Base-by-base conservation (phyloP, 1,284 basidiomycete genomes). In the Irpex lacteus region DNA sequence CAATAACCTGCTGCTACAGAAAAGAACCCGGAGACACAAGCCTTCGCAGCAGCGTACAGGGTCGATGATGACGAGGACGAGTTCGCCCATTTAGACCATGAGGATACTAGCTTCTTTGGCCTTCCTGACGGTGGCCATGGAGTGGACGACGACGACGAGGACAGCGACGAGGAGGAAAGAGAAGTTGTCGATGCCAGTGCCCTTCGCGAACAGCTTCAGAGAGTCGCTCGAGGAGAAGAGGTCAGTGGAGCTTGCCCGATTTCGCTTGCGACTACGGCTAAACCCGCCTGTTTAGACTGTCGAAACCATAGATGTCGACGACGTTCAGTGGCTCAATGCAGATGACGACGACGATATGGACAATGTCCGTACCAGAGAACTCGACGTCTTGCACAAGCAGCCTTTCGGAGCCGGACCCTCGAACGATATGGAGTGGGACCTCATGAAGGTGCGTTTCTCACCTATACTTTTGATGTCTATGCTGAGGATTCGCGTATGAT, bases 1-100 rank as follows among this genome's bases (percentile, higher is more conserved):
- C 53, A 66, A 47, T n/a, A 56, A n/a, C 26, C n/a, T 34, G 1
- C 4, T 58, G 19, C n/a, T 59, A 3, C 61, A 83, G 83, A 75
- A 21, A 76, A 78, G 66, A 73, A 80, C 60, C 72, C 76, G 60
- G 77, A 76, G 57, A 84, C 82, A 2, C 70, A 65, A 59, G 75
- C 89, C 5, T 92, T 92, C 72, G 87, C 82, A 54, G 70, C 83
- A 4, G 78, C 81, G 18, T 92, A 91, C 69, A 80, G 81, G 57
- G 70, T 88, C 32, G 72, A 76, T n/a, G 80, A 85, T 26, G 79
- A 82, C 40, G 81, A 82, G 58, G 79, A 82, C 8, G 86, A 88
- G 40, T 85, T 90, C 62, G 79, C 68, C 19, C 81, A 83, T 72
- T 74, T 87, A 19, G 70, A 75, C 19, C 71, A 71, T 65, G 77